Conservation (phyloP, 768 basidiomycete species). For the Tephrocybe sp. region DNA sequence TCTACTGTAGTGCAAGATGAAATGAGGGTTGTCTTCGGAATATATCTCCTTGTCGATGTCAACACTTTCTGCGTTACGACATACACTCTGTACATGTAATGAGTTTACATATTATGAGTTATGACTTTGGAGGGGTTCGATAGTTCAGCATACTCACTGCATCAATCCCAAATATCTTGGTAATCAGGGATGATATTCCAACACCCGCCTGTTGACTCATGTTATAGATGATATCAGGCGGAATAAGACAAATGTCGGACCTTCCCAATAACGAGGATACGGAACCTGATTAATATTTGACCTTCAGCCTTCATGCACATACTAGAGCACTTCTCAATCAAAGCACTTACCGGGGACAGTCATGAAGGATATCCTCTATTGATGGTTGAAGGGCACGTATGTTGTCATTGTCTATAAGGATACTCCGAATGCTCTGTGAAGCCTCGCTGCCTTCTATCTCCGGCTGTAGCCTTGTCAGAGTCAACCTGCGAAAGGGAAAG, state of each 20-base stretch:
- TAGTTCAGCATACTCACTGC: slow-evolving; percentile 13
- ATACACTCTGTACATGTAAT: slow-evolving; percentile 18
- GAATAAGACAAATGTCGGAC: slow-evolving; percentile 3
- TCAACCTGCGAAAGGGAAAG: not conserved
- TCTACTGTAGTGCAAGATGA: slow-evolving; percentile 29
- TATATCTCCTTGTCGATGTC: slow-evolving; percentile 27
- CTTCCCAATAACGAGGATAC: slow-evolving; percentile 29
- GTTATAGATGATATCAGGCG: not conserved
- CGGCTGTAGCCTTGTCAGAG: not conserved
- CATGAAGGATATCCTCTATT: slow-evolving; percentile 14
- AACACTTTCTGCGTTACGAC: slow-evolving; percentile 19
- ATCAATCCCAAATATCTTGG: slow-evolving; percentile 25
- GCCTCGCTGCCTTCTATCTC: not conserved
- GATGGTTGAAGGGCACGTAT: slow-evolving; percentile 3
- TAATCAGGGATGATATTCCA: slow-evolving; percentile 29
- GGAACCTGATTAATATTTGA: slow-evolving; percentile 18
- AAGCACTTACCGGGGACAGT: slow-evolving; percentile 12
- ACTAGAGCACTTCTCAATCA: not conserved
- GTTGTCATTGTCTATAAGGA: not conserved
- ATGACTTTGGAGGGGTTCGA: not conserved
- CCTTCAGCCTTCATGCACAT: not conserved
- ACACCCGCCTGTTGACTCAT: slow-evolving; percentile 21
- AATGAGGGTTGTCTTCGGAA: slow-evolving; percentile 23
- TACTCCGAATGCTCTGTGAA: not conserved
- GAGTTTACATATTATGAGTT: no score